These are phyloP conservation scores for Ganoderma sinense DNA, from an alignment of 1,284 basidiomycete genomes.

Conservation along the genomic window DNA sequence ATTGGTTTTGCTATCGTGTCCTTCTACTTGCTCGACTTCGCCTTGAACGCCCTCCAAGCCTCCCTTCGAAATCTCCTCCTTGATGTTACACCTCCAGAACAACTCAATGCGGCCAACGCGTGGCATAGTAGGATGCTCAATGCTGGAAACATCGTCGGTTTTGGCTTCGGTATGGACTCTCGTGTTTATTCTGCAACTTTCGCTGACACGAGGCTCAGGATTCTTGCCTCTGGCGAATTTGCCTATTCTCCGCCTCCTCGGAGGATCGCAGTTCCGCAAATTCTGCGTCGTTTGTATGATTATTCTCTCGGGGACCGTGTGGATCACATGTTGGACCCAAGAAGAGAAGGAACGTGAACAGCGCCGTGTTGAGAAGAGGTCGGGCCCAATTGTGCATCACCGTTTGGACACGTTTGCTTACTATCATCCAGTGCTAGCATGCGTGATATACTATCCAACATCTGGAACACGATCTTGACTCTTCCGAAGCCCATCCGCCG, in stretches of 20 bases:
- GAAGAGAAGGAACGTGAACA: conserved; percentile 74
- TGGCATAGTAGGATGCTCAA: conserved; percentile 98
- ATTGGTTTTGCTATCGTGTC: conserved; percentile 90
- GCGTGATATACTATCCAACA: conserved; percentile 77
- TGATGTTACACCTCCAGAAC: conserved; percentile 87
- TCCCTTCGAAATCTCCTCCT: conserved; percentile 91
- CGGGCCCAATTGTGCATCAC: conserved; percentile 2
- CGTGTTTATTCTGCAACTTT: neutral
- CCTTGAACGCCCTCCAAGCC: conserved; percentile 93
- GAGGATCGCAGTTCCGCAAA: conserved; percentile 95
- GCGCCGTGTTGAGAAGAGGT: conserved; percentile 53
- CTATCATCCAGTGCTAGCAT: conserved; percentile 51
- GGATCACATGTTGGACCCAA: conserved; percentile 86
- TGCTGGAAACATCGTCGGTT: conserved; percentile 94
- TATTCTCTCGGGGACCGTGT: conserved; percentile 84
- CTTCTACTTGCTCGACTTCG: conserved; percentile 96
- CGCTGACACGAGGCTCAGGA: conserved; percentile 52
- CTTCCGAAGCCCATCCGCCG: conserved; percentile 86
- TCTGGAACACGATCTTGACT: conserved; percentile 74
- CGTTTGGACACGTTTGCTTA: conserved; percentile 10
- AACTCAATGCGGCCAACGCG: conserved; percentile 94
- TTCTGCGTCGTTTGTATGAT: conserved; percentile 89
- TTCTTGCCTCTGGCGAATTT: conserved; percentile 85
- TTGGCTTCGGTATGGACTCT: conserved; percentile 72
- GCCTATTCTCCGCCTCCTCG: conserved; percentile 81